Evolutionary conservation across 2,329 filamentous ascomycete species (phyloP), one percentile per base, ranked within the genome.

Genomic region (Cladosporium sp.): DNA sequence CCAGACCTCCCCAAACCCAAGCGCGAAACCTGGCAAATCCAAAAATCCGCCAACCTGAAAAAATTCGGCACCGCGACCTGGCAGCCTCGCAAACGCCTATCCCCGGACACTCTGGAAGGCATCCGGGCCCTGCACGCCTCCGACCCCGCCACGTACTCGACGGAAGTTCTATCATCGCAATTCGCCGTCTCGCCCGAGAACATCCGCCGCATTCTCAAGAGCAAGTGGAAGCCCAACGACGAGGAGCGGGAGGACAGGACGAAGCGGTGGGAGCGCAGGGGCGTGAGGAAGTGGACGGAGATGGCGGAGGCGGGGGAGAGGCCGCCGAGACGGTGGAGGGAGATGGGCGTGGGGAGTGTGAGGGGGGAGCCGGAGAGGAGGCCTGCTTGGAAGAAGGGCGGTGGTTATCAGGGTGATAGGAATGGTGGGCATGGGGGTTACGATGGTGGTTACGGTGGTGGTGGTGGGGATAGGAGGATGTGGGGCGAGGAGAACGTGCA

Each of bases 151-250:
- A 77, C 79, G 51, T 96, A 90, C 72, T 87, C 85, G 3, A 95
- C 87, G 1, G 69, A 78, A 13, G 78, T 82, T 29, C 81, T 97
- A 12, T 82, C 92, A 1, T 64, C 83, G 1, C 82, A 89, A 59
- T 99, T 97, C 70, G 78, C 90, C 67, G 77, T 96, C n/a, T 90
- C 89, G 1, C 77, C 88, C 2, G 93, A 99, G 66, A 88, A 84
- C 1, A 88, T 97, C 53, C 83, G 91, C 9, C 81, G 93, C 30
- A 95, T 99, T 47, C 73, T 99, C 55, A 89, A 81, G 72, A 82
- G 80, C 66, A 90, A 88, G 54, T 93, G 88, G 85, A 70, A 71
- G 60, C 84, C 88, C 3, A 74, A 65, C 7, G 63, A 76, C 42
- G 69, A 72, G 34, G 73, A 77, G 53, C 60, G 67, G 13, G 72